Conservation (phyloP, 768 basidiomycete genomes). For the Russula sp. region DNA sequence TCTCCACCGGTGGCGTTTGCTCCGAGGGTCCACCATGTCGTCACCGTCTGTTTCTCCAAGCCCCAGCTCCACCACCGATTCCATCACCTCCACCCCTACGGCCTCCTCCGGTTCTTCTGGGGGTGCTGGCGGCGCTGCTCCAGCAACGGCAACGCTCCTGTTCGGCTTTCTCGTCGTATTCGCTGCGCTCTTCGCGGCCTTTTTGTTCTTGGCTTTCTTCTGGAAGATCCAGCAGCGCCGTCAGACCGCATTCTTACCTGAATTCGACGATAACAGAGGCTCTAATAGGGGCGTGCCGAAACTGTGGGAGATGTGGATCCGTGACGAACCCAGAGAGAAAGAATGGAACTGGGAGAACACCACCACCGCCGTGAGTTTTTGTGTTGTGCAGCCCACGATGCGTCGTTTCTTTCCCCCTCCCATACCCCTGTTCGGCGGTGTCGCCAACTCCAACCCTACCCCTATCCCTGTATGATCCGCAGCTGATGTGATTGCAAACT, state of each 20-base stretch:
- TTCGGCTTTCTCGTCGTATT: constrained; percentile 17
- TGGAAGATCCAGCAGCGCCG: constrained; percentile 13
- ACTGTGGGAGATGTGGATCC: constrained; percentile 25
- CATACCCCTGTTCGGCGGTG: not conserved
- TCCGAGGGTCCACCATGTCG: constrained; percentile 14
- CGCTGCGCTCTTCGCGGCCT: not conserved
- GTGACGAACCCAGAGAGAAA: constrained; percentile 7
- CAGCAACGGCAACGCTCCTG: not conserved
- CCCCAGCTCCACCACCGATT: not conserved
- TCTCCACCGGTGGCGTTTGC: not conserved
- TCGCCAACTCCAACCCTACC: not conserved
- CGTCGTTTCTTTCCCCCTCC: not conserved
- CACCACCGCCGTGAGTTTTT: constrained; percentile 16
- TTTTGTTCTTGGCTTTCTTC: constrained; percentile 10
- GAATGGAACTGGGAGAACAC: constrained; percentile 7
- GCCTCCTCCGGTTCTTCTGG: not conserved
- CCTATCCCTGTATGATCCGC: not conserved
- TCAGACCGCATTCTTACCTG: not conserved
- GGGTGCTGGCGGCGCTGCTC: not conserved
- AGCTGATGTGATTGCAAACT: not conserved
- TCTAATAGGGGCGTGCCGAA: constrained; percentile 1
- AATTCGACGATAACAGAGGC: constrained; percentile 9
- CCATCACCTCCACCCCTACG: not conserved
- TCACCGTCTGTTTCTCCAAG: not conserved
- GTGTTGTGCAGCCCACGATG: too few relatives aligned